These are phyloP conservation scores for Sporothrix humicola DNA, from an alignment of 2,329 filamentous ascomycete species.

Conservation along the genomic window DNA sequence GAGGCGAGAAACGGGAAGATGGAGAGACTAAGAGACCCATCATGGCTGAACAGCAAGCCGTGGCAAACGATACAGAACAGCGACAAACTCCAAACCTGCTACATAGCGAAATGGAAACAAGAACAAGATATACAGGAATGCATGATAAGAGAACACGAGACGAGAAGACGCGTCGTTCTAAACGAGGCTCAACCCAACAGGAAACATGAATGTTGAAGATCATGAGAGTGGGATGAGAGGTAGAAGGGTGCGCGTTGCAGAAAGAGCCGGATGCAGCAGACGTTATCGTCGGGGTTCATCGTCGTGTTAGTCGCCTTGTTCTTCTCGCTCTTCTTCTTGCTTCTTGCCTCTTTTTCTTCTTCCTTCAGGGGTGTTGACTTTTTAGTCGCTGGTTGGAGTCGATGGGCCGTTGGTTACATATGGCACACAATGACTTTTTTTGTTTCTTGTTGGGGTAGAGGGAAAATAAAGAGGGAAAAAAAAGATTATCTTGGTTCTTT, in stretches of 20 bases:
- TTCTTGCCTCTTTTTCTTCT: conserved; percentile 19
- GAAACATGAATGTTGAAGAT: not conserved
- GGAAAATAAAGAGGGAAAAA: conserved; percentile 18
- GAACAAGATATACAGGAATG: conserved; percentile 18
- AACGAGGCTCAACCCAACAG: not conserved
- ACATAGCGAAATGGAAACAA: not conserved
- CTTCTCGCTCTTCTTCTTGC: conserved; percentile 28
- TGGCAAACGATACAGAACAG: conserved; percentile 11
- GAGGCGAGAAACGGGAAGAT: conserved; percentile 12
- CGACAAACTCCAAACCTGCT: not conserved
- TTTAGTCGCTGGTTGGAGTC: not conserved
- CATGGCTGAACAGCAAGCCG: not conserved
- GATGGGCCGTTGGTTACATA: conserved; percentile 23
- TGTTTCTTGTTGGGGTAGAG: not conserved
- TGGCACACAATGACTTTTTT: conserved; percentile 17
- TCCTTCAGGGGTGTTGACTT: conserved; percentile 20
- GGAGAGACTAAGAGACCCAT: not conserved
- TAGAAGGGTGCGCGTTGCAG: not conserved
- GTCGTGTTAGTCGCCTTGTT: conserved; percentile 15
- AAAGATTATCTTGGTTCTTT: conserved; percentile 24
- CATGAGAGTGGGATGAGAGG: not conserved
- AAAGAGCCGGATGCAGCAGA: not conserved
- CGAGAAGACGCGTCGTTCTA: not conserved
- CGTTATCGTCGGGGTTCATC: not conserved
- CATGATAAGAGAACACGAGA: not conserved